phyloP scores from a whole-genome alignment of 306 rosid genomes.

The Malus orientalis region DNA sequence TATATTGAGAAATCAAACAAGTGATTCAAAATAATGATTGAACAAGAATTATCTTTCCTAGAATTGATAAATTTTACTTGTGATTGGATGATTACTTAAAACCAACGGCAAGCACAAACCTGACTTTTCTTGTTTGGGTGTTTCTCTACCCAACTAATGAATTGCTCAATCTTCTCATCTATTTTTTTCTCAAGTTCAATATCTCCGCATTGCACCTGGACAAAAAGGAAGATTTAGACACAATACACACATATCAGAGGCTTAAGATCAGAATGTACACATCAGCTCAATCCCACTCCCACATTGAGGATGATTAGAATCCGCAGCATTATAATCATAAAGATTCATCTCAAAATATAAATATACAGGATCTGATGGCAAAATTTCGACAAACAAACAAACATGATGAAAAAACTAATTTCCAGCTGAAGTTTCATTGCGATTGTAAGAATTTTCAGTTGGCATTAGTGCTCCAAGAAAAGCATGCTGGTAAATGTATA shows the following conservation, averaged over 20 bases:
- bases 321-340: neutral
- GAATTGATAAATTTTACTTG: neutral
- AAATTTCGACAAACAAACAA: neutral
- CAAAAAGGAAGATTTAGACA: neutral
- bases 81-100: neutral
- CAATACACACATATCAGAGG: neutral
- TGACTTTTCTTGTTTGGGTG: conserved; percentile 97
- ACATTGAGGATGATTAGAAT: neutral
- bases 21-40: neutral
- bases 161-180: conserved; percentile 91
- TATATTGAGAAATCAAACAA: neutral
- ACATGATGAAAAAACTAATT: neutral
- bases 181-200: conserved; percentile 81
- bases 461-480: neutral
- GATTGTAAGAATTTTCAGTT: neutral
- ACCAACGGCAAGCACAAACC: conserved; percentile 38
- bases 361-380: neutral
- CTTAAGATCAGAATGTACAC: neutral
- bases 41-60: neutral
- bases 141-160: conserved; percentile 90
- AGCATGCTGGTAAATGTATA: neutral
- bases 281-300: neutral
- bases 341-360: neutral
- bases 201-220: conserved; percentile 96
- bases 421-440: neutral